Evolutionary conservation across 179 eudicot genomes (phyloP).

Genomic region (Sideroxylon spinosum): DNA sequence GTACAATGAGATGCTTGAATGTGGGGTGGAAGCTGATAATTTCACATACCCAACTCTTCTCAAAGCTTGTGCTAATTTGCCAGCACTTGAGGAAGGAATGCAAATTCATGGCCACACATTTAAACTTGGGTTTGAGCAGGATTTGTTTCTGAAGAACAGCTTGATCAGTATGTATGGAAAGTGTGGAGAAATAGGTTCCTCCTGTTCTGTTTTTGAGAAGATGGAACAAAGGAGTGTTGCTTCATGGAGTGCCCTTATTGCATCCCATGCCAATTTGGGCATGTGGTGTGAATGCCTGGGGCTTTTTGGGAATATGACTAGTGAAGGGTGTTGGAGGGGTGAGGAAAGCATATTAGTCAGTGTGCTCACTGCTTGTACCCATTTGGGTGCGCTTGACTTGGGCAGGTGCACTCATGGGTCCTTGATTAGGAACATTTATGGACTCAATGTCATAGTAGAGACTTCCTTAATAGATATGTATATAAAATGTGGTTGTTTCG

Average conservation of each 20-base stretch:
- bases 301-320: constrained; percentile 42
- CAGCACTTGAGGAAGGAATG: constrained; percentile 38
- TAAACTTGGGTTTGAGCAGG: constrained; percentile 56
- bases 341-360: constrained; percentile 70
- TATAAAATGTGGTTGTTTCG: constrained; percentile 57
- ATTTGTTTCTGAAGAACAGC: constrained; percentile 71
- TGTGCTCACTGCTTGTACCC: constrained; percentile 64
- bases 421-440: constrained; percentile 48
- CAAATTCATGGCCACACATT: constrained; percentile 64
- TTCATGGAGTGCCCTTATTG: constrained; percentile 80
- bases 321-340: constrained; percentile 39
- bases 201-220: constrained; percentile 49
- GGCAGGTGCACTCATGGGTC: constrained; percentile 62
- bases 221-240: constrained; percentile 52
- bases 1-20: constrained; percentile 52
- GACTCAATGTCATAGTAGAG: constrained; percentile 59
- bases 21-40: constrained; percentile 46
- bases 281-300: constrained; percentile 56
- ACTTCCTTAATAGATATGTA: constrained; percentile 81
- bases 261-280: constrained; percentile 50
- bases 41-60: constrained; percentile 60
- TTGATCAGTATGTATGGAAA: constrained; percentile 79
- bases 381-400: constrained; percentile 55
- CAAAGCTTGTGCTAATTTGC: constrained; percentile 54
- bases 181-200: constrained; percentile 39